Conservation (phyloP, 768 basidiomycete genomes). For the Termitomyces sp. region DNA sequence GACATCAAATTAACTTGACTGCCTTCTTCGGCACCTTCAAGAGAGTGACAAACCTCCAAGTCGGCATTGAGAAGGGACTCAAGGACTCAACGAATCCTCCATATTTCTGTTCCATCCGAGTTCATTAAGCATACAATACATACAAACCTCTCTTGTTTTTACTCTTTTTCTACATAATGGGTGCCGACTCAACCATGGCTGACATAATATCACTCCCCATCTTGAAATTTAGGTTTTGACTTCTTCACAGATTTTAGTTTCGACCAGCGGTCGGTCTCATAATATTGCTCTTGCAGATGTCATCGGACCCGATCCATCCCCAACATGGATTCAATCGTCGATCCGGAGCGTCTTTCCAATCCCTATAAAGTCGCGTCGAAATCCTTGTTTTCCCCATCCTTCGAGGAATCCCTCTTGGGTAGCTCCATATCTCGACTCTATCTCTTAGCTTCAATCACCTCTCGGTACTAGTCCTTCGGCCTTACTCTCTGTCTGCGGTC, state of each 20-base stretch:
- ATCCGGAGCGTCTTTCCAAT: slow-evolving; percentile 2
- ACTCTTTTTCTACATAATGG: no score
- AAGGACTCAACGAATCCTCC: no score
- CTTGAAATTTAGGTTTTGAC: slow-evolving; percentile 1
- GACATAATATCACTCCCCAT: slow-evolving; percentile 6
- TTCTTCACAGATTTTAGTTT: slow-evolving; percentile 11
- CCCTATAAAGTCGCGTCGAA: slow-evolving; percentile 9
- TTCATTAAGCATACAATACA: no score
- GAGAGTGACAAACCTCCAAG: no score
- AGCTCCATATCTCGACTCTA: slow-evolving; percentile 1
- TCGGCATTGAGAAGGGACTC: no score
- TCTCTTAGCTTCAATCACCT: neutral
- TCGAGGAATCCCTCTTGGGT: slow-evolving; percentile 12
- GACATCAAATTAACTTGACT: no score
- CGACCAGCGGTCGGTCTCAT: slow-evolving; percentile 8
- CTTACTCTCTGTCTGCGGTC: neutral
- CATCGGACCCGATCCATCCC: slow-evolving; percentile 4
- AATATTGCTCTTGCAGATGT: slow-evolving; percentile 2
- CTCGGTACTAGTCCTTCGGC: neutral
- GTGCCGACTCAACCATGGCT: no score
- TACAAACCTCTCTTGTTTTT: no score
- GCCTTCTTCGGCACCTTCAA: no score
- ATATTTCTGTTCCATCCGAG: no score
- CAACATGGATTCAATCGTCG: slow-evolving; percentile 3
- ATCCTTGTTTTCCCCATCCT: slow-evolving; percentile 7